phyloP scores from a whole-genome alignment of 2,329 filamentous ascomycete genomes.

The Microascus cirrosus region DNA sequence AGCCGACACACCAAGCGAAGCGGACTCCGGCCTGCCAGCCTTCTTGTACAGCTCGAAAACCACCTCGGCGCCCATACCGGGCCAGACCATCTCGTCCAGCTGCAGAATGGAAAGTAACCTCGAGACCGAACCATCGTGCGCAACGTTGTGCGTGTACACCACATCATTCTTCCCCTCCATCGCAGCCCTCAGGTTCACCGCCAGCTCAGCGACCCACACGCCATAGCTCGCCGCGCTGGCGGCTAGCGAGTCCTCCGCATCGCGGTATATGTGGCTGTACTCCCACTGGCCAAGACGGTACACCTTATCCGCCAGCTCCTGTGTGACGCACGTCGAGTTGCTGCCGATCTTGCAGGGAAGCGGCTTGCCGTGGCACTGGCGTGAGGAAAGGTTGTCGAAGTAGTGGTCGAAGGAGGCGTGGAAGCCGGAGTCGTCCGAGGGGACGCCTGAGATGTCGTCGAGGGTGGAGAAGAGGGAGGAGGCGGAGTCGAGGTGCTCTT shows the following conservation, averaged over 20 bases:
- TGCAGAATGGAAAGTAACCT: constrained; percentile 60
- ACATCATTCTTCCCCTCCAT: constrained; percentile 25
- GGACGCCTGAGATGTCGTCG: constrained; percentile 58
- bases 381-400: constrained; percentile 71
- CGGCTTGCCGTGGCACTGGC: constrained; percentile 64
- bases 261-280: constrained; percentile 69
- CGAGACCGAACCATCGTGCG: constrained; percentile 66
- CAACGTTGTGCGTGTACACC: constrained; percentile 64
- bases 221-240: constrained; percentile 54
- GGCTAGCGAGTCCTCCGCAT: constrained; percentile 47
- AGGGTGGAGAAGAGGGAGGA: constrained; percentile 44
- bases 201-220: constrained; percentile 64
- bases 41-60: constrained; percentile 62
- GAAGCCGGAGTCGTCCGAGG: constrained; percentile 44
- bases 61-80: constrained; percentile 70
- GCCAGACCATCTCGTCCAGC: constrained; percentile 69
- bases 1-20: constrained; percentile 13
- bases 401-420: constrained; percentile 70
- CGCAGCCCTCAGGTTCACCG: constrained; percentile 48
- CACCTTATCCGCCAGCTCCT: constrained; percentile 52
- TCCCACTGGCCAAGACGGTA: constrained; percentile 73
- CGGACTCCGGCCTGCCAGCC: constrained; percentile 9
- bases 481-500: constrained; percentile 48
- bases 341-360: constrained; percentile 53
- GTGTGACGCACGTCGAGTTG: constrained; percentile 48